Conservation (phyloP, 768 basidiomycete species). For the Solioccasus polychromus region DNA sequence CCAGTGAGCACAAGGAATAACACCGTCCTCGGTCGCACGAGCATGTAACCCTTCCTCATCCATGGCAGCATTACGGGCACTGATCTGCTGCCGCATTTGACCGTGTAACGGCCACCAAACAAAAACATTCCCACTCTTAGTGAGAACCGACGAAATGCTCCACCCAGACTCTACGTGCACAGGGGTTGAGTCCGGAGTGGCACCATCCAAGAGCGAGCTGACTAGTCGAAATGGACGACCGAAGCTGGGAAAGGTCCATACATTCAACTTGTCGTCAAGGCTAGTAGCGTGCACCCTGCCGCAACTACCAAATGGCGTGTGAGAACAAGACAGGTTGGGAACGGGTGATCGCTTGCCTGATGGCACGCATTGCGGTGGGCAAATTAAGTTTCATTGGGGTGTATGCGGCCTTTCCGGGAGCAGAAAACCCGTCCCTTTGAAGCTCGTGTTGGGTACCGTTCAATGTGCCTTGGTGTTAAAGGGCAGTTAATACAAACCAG, state of each 20-base stretch:
- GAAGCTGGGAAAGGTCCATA: slow-evolving; percentile 80
- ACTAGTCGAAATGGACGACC: slow-evolving; percentile 69
- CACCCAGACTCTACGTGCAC: slow-evolving; percentile 78
- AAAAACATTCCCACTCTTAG: slow-evolving; percentile 65
- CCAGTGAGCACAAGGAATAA: slow-evolving; percentile 65
- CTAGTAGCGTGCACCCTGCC: slow-evolving; percentile 72
- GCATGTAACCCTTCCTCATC: slow-evolving; percentile 37
- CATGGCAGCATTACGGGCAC: slow-evolving; percentile 42
- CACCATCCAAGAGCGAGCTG: slow-evolving; percentile 37
- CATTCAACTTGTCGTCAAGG: slow-evolving; percentile 52
- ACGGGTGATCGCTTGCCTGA: slow-evolving; percentile 48
- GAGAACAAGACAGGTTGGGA: slow-evolving; percentile 5
- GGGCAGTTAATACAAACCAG: slow-evolving; percentile 4
- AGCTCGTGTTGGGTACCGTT: slow-evolving; percentile 44
- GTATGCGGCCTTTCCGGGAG: slow-evolving; percentile 45
- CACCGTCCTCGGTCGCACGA: slow-evolving; percentile 32
- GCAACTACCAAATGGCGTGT: slow-evolving; percentile 47
- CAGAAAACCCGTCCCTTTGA: slow-evolving; percentile 54
- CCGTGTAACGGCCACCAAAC: slow-evolving; percentile 71
- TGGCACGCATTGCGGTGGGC: slow-evolving; percentile 54
- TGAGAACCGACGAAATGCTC: slow-evolving; percentile 73
- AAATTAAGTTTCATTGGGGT: slow-evolving; percentile 58
- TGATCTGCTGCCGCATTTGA: slow-evolving; percentile 36
- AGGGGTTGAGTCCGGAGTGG: slow-evolving; percentile 46
- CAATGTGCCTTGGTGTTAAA: slow-evolving; percentile 54